Base-by-base conservation (phyloP, 352 stramenopile genomes). In the Globisporangium alternatum region DNA sequence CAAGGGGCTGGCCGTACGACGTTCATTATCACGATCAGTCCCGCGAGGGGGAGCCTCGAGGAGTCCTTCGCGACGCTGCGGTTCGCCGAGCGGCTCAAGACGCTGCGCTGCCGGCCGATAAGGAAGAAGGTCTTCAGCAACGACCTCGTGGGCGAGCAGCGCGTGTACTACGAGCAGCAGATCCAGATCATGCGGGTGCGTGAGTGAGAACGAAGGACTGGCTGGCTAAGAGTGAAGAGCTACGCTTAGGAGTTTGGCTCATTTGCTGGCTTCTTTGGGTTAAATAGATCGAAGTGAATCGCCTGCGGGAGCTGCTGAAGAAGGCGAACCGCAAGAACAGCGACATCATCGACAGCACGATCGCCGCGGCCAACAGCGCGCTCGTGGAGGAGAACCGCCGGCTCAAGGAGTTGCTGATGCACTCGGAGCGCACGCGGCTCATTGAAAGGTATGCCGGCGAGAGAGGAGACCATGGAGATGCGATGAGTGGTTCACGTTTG, bases 1-100 rank as follows among this genome's bases (percentile, higher is more conserved):
- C 73, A 91, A 55, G 81, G 78, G 22, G 56, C 65, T 0, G 77
- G 81, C 0, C 69, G 75, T 45, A 90, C 78, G 3, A 59, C 80
- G 4, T 90, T 93, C 54, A 83, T 93, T 31, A 68, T 91, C 31
- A 91, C 83, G 28, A 72, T 91, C 31, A 90, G 81, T 5, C 78
- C 80, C 2, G 70, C 83, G 2, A 64, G 67, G 7, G 77, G 77
- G 19, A 84, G 77, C 31, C 65, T 90, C 13, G 80, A 93, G 45
- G 80, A 90, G 33, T 88, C 78, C 21, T 89, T 86, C 53, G 80
- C 83, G 28, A 93, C 83, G 1, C 64, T 93, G 49, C 70, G 83
- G 9, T 91, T 93, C 56, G 81, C 81, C 15, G 81, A 93, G 58
- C 76, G 81, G 1, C 69, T 93, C 19, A 82, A 86, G 65, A 57